A percentile compares a stretch with the other conserved stretches of the same genome.
phyloP scores from a whole-genome alignment of 352 stramenopile genomes.

The Saprolegnia parasitica region DNA sequence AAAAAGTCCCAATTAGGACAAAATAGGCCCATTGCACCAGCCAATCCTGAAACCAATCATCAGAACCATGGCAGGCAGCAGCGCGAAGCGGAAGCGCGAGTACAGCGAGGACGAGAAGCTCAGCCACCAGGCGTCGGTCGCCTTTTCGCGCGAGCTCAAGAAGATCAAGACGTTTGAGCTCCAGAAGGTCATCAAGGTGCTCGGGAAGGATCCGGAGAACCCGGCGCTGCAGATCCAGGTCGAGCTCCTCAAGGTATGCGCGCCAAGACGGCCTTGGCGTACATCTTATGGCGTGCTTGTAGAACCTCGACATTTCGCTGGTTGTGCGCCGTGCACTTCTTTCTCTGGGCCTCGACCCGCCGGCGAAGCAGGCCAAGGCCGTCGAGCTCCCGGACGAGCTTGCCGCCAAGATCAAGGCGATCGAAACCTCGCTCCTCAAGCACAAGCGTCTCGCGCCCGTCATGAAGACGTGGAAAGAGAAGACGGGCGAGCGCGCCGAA shows the following conservation, averaged over 20 bases:
- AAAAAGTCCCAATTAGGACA: not conserved
- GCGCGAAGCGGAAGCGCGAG: constrained; percentile 28
- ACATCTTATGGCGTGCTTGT: not conserved
- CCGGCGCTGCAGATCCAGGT: constrained; percentile 1
- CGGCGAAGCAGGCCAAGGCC: constrained; percentile 23
- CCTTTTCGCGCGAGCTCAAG: constrained; percentile 24
- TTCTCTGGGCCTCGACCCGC: constrained; percentile 22
- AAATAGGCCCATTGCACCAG: not conserved
- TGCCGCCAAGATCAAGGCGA: not conserved
- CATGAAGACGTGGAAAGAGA: constrained; percentile 27
- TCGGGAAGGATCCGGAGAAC: constrained; percentile 26
- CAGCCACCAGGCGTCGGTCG: constrained; percentile 21
- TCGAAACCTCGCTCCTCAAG: constrained; percentile 25
- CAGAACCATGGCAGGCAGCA: constrained; percentile 28
- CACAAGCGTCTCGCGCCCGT: constrained; percentile 20
- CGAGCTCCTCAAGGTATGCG: constrained; percentile 25
- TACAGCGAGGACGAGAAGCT: constrained; percentile 29
- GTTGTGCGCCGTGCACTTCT: constrained; percentile 22
- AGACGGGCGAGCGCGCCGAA: constrained; percentile 14
- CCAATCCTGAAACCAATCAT: not conserved
- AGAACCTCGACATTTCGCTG: constrained; percentile 16
- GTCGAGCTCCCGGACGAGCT: not conserved
- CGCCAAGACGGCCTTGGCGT: not conserved
- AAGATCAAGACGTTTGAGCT: constrained; percentile 30
- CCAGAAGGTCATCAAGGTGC: constrained; percentile 24